These are phyloP conservation scores for Lodderomyces jiufengensis DNA, from an alignment of 1,139 yeast species.

Conservation along the genomic window DNA sequence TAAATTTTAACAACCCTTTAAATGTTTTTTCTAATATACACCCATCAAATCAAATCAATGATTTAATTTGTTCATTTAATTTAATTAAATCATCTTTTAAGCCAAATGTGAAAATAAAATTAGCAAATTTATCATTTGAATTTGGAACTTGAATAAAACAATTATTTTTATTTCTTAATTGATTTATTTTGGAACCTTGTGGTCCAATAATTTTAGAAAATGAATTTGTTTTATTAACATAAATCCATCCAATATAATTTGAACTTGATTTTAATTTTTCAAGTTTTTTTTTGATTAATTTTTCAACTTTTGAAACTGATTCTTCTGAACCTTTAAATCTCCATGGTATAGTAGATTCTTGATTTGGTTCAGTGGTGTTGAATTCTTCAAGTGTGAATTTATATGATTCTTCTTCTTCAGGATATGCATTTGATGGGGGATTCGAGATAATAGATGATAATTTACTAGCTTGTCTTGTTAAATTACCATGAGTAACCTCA, in stretches of 20 bases:
- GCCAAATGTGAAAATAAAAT: slow-evolving; percentile 29
- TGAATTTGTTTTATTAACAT: slow-evolving; percentile 29
- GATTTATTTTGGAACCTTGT: slow-evolving; percentile 65
- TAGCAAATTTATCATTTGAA: slow-evolving; percentile 37
- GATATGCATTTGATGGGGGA: slow-evolving; percentile 50
- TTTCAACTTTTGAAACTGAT: slow-evolving; percentile 37
- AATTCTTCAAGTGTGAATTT: slow-evolving; percentile 43
- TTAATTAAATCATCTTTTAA: slow-evolving; percentile 25
- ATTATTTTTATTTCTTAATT: slow-evolving; percentile 56
- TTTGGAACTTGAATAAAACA: slow-evolving; percentile 66
- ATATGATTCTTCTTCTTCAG: slow-evolving; percentile 29
- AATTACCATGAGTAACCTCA: slow-evolving; percentile 61
- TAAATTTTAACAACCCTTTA: background rate
- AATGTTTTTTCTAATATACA: too few relatives aligned
- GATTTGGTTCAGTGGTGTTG: too few relatives aligned
- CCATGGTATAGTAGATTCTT: slow-evolving; percentile 60
- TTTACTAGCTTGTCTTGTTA: slow-evolving; percentile 47
- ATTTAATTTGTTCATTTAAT: slow-evolving; percentile 28
- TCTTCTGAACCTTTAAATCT: slow-evolving; percentile 52
- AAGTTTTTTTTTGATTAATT: slow-evolving; percentile 32
- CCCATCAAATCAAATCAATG: slow-evolving; percentile 7
- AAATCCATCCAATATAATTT: slow-evolving; percentile 34
- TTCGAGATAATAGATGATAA: slow-evolving; percentile 44
- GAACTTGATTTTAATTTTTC: slow-evolving; percentile 31
- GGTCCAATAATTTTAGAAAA: slow-evolving; percentile 70